These are phyloP conservation scores for Vanilla planifolia DNA, from an alignment of 106 monocot species.

Conservation along the genomic window DNA sequence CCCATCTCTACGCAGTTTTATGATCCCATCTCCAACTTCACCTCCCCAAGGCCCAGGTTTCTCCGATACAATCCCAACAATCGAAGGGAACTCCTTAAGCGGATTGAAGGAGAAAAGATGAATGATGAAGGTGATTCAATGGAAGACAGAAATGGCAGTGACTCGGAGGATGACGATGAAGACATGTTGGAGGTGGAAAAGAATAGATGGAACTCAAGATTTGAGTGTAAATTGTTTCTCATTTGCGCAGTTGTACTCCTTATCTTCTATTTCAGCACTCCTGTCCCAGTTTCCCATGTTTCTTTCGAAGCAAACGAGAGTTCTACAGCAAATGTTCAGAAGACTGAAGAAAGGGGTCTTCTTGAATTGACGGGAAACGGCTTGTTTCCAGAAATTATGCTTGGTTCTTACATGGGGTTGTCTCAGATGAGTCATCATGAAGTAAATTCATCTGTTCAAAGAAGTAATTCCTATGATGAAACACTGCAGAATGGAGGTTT, in stretches of 20 bases:
- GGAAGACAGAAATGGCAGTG: neutral
- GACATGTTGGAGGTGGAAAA: neutral
- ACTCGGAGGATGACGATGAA: slow-evolving; percentile 2
- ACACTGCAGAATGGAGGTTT: neutral
- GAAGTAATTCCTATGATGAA: neutral
- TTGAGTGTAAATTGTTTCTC: slow-evolving; percentile 15
- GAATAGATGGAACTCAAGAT: neutral
- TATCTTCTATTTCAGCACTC: slow-evolving; percentile 7
- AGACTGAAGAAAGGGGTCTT: neutral
- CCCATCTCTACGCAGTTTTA: slow-evolving; percentile 8
- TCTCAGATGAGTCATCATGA: neutral
- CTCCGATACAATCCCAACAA: slow-evolving; percentile 42
- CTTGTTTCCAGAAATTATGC: neutral
- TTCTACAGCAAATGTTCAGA: slow-evolving; percentile 2
- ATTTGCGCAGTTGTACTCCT: slow-evolving; percentile 19
- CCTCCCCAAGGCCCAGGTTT: slow-evolving; percentile 42
- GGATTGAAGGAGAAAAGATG: slow-evolving; percentile 16
- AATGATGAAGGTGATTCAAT: slow-evolving; percentile 2
- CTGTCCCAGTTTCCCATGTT: too few relatives aligned
- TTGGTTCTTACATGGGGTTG: neutral
- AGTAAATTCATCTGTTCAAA: neutral
- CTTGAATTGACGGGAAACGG: neutral
- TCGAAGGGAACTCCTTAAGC: slow-evolving; percentile 17
- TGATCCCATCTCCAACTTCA: slow-evolving; percentile 40
- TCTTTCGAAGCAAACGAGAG: slow-evolving; percentile 4